Conservation (phyloP, 495 filamentous ascomycete species). For the Aspergillus wentii region DNA sequence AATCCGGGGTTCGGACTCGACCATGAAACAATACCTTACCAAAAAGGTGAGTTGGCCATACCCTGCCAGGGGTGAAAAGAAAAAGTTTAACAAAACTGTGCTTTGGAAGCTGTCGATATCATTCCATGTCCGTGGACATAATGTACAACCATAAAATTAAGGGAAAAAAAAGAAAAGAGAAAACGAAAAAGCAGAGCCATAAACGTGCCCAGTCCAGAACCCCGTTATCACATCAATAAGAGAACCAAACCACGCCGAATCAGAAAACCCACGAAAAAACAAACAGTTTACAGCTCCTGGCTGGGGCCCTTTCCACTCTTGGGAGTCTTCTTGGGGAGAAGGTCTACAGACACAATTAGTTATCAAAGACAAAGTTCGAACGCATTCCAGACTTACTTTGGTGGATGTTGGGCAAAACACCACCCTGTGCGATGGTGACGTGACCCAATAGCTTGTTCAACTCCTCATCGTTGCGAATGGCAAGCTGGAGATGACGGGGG, state of each 20-base stretch:
- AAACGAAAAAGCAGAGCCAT: constrained; percentile 69
- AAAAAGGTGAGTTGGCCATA: too few species aligned
- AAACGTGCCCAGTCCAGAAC: constrained; percentile 74
- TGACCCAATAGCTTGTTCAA: constrained; percentile 99
- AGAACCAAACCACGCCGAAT: constrained; percentile 58
- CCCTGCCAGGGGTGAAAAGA: too few species aligned
- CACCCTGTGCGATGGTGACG: constrained; percentile 98
- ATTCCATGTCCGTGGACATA: constrained; percentile 72
- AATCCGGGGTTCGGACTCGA: too few species aligned
- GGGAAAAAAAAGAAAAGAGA: constrained; percentile 61
- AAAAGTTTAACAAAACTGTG: too few species aligned
- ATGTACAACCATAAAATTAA: constrained; percentile 86
- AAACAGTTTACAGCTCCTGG: constrained; percentile 77
- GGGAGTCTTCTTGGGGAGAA: constrained; percentile 95
- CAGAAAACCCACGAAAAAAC: constrained; percentile 50
- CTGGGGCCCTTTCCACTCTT: constrained; percentile 86
- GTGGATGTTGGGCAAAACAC: constrained; percentile 98
- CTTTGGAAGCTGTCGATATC: constrained; percentile 34
- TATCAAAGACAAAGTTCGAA: neutral
- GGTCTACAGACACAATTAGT: constrained; percentile 62
- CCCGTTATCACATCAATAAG: constrained; percentile 81
- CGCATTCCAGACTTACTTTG: constrained; percentile 66
- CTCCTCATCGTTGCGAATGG: constrained; percentile 99
- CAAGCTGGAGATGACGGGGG: constrained; percentile 96
- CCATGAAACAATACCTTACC: too few species aligned